Base-by-base conservation (phyloP, 495 filamentous ascomycete genomes). In the Xylaria castorea region DNA sequence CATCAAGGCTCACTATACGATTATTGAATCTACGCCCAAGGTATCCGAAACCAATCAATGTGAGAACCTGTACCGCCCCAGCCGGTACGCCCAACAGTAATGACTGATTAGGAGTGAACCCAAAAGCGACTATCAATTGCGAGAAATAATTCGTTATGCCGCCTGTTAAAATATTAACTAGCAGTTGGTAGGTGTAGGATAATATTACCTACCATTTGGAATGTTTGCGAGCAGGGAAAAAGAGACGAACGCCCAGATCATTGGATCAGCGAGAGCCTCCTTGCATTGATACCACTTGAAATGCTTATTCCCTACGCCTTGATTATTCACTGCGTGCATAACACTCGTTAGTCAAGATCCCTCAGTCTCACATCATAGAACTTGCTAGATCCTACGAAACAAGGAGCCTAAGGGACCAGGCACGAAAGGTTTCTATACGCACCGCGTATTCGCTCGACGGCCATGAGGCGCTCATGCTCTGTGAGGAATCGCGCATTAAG, bases 111-210 rank as follows among this genome's bases (percentile, higher is more conserved):
- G 84, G 74, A 1, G 90, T 90, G 79, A 85, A 88, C 22, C 86
- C 85, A 73, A 89, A 89, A 7, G 82, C 85, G n/a, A 87, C 84
- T 73, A 90, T 89, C 27, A 90, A 85, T 78, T 92, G 90, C 64
- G 84, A 90, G 81, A 93, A 93, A 80, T 93, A 94, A 71, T 92
- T 93, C 38, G 82, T 87, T 60, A 94, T 85, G 16, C 91, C 92
- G 27, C 90, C 85, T 82, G 50, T 51, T 36, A 30, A 22, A 9
- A 3, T 48, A 20, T 27, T 12, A 22, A 38, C 61, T 50, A 70
- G n/a, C 36, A 42, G 27, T 16, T 18, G 1, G 7, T 22, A 34
- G 55, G 27, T n/a, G 34, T 36, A 44, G 14, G 40, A n/a, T 14
- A 22, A 25, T 25, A 70, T n/a, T 48, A 1, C 74, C 62, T 67